Conservation (phyloP, 75 land plant genomes). For the Larix kaempferi region DNA sequence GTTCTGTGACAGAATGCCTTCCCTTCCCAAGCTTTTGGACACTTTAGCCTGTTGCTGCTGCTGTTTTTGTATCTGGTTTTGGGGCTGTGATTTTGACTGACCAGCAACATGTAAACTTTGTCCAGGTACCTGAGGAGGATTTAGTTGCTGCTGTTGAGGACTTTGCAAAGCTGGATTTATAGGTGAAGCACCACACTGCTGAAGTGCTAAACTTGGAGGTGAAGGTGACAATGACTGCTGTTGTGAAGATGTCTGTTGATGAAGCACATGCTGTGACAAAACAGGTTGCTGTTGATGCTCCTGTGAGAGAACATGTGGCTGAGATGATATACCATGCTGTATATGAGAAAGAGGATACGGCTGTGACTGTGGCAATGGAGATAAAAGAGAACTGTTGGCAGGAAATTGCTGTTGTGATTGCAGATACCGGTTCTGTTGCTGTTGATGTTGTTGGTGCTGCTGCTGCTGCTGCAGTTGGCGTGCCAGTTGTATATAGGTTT, state of each 20-base stretch:
- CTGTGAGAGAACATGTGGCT: constrained; percentile 21
- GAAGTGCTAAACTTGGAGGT: constrained; percentile 7
- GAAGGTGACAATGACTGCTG: not conserved
- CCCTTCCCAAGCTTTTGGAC: constrained; percentile 54
- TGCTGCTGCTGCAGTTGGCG: not conserved
- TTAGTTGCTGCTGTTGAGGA: constrained; percentile 35
- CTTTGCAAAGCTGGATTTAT: constrained; percentile 32
- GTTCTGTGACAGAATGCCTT: constrained; percentile 45
- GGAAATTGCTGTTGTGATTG: constrained; percentile 34
- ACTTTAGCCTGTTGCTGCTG: constrained; percentile 44
- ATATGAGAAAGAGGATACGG: constrained; percentile 16
- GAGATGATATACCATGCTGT: constrained; percentile 26
- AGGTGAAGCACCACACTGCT: constrained; percentile 30
- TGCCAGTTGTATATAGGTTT: no score
- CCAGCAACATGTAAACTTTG: constrained; percentile 25
- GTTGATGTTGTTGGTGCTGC: constrained; percentile 11
- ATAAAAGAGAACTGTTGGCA: constrained; percentile 13
- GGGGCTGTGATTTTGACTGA: constrained; percentile 3
- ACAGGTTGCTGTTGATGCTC: constrained; percentile 20
- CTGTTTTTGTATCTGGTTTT: constrained; percentile 30
- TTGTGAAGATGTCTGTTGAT: constrained; percentile 5
- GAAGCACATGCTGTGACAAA: constrained; percentile 23
- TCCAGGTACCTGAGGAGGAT: constrained; percentile 16
- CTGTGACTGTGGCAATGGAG: constrained; percentile 28
- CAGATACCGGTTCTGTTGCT: constrained; percentile 17